Percentiles rank a stretch among this genome's conserved stretches.
Evolutionary conservation across 371 early-diverging fungal species (phyloP).

Genomic region (Coemansia sp.): DNA sequence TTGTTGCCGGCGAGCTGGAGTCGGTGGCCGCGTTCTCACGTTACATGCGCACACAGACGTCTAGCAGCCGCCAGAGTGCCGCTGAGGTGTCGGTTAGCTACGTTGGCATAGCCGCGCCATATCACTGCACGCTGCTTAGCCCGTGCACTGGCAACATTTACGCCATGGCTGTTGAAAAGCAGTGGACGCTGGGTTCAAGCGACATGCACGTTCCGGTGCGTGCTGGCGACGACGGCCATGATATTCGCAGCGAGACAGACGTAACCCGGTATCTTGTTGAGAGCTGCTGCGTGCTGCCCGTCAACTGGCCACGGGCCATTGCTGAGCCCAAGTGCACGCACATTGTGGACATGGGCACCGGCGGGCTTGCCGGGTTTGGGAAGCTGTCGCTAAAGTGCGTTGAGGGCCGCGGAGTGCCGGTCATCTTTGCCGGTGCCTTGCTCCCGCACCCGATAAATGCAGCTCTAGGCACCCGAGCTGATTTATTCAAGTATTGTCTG

Average conservation of each 20-base stretch:
- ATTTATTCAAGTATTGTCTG: conserved; percentile 71
- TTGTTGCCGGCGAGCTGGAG: conserved; percentile 18
- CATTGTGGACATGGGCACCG: conserved; percentile 91
- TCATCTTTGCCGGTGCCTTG: conserved; percentile 68
- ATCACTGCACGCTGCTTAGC: conserved; percentile 69
- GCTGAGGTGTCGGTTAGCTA: conserved; percentile 75
- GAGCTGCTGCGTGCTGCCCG: conserved; percentile 72
- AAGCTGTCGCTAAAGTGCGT: conserved; percentile 82
- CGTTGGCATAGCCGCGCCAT: conserved; percentile 79
- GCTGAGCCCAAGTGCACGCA: conserved; percentile 67
- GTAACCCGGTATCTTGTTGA: conserved; percentile 61
- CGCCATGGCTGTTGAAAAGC: conserved; percentile 8
- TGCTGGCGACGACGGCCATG: too few species aligned
- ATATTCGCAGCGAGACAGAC: conserved; percentile 20
- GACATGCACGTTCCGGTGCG: conserved; percentile 73
- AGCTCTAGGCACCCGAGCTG: conserved; percentile 75
- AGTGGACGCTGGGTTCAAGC: conserved; percentile 53
- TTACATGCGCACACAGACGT: conserved; percentile 18
- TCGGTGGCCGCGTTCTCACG: neutral
- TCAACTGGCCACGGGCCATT: conserved; percentile 84
- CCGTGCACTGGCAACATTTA: conserved; percentile 54
- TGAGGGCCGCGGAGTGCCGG: conserved; percentile 88
- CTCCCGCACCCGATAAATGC: conserved; percentile 52
- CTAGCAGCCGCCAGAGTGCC: too few species aligned
- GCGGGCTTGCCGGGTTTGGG: conserved; percentile 71